Conservation (phyloP, 371 early-diverging fungal species). For the Chytridiales sp. region DNA sequence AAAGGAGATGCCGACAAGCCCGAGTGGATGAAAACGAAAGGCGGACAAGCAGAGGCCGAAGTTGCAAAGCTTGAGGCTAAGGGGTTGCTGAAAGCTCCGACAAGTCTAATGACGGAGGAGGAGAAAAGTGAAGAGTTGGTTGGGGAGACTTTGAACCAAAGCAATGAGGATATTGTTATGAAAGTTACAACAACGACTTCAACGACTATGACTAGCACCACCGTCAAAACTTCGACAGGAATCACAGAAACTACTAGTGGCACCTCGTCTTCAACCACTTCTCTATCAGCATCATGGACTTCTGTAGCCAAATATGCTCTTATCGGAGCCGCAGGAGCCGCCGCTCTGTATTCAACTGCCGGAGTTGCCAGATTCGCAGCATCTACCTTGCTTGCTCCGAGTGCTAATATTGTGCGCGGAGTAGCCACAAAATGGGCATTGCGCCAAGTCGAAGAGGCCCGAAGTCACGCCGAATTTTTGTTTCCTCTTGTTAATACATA, state of each 20-base stretch:
- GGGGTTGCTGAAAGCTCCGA: not conserved
- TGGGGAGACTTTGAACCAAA: too few species aligned
- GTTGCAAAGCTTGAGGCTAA: not conserved
- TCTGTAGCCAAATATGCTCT: slow-evolving; percentile 20
- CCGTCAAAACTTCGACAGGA: too few species aligned
- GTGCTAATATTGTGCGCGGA: slow-evolving; percentile 3
- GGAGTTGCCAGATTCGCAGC: slow-evolving; percentile 17
- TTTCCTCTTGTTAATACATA: slow-evolving; percentile 34
- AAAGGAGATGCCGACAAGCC: not conserved
- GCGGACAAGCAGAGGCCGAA: not conserved
- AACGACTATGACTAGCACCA: too few species aligned
- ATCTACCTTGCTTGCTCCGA: too few species aligned
- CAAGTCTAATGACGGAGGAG: not conserved
- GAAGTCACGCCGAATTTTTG: slow-evolving; percentile 35
- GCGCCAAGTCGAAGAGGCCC: slow-evolving; percentile 25
- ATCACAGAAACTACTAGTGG: not conserved
- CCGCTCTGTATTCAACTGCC: slow-evolving; percentile 21
- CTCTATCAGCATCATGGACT: slow-evolving; percentile 8
- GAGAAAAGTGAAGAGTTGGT: slow-evolving; percentile 1
- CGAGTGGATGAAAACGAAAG: slow-evolving; percentile 10
- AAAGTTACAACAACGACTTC: too few species aligned
- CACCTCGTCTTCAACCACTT: not conserved
- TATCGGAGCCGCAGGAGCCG: slow-evolving; percentile 30
- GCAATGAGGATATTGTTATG: too few species aligned
- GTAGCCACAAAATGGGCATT: slow-evolving; percentile 24